Conservation (phyloP, 2,329 filamentous ascomycete species). For the Diaporthe vaccinii region DNA sequence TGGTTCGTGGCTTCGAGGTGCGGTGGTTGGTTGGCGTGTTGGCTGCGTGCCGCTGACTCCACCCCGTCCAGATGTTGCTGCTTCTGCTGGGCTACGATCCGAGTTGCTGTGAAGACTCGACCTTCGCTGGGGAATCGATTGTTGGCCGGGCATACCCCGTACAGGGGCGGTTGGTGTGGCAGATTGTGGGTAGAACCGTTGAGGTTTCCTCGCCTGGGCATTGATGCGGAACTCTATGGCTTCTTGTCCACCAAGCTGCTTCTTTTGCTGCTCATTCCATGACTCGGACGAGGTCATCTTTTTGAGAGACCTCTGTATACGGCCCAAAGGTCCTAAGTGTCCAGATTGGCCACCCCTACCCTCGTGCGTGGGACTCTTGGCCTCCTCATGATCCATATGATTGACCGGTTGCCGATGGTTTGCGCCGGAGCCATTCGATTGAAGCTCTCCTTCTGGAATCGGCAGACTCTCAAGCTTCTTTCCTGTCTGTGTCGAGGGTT, state of each 20-base stretch:
- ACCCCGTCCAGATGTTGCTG: neutral
- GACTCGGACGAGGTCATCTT: constrained; percentile 36
- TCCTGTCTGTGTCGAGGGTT: constrained; percentile 30
- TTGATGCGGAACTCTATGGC: constrained; percentile 34
- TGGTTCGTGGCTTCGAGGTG: neutral
- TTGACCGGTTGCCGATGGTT: neutral
- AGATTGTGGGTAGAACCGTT: constrained; percentile 34
- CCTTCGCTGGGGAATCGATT: constrained; percentile 5
- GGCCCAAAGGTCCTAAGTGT: constrained; percentile 30
- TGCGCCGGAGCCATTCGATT: neutral
- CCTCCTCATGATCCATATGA: neutral
- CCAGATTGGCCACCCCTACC: neutral
- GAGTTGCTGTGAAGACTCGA: constrained; percentile 20
- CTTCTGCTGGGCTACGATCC: neutral
- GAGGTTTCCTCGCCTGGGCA: constrained; percentile 37
- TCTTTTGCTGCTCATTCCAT: constrained; percentile 17
- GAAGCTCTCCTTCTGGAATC: constrained; percentile 14
- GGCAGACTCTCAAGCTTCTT: constrained; percentile 32
- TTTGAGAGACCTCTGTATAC: constrained; percentile 38
- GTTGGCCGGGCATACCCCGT: constrained; percentile 7
- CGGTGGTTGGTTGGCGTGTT: neutral
- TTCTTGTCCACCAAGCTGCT: neutral
- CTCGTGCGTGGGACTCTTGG: neutral
- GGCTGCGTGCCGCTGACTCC: neutral
- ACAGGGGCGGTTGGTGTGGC: neutral